These are phyloP conservation scores for Populus hybrid DNA, from an alignment of 441 rosid genomes.

Conservation along the genomic window DNA sequence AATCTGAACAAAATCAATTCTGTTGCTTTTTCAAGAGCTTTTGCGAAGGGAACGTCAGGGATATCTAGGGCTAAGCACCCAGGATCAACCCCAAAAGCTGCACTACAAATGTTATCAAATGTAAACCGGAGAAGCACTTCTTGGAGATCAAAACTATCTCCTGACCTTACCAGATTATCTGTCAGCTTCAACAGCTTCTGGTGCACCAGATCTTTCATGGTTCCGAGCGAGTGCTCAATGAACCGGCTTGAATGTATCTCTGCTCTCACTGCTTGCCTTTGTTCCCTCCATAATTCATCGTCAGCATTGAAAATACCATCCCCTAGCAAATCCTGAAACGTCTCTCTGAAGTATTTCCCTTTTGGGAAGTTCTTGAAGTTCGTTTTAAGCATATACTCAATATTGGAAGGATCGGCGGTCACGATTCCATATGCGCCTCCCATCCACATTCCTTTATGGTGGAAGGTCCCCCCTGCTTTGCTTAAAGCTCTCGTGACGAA, in stretches of 20 bases:
- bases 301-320: conserved; percentile 70
- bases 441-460: conserved; percentile 55
- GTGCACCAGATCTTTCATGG: conserved; percentile 48
- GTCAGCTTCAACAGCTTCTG: conserved; percentile 52
- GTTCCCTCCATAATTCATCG: conserved; percentile 58
- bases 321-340: conserved; percentile 65
- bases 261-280: conserved; percentile 40
- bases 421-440: conserved; percentile 52
- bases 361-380: conserved; percentile 70
- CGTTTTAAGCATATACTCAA: conserved; percentile 65
- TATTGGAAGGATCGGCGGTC: conserved; percentile 51
- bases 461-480: conserved; percentile 47
- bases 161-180: conserved; percentile 34
- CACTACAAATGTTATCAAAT: conserved; percentile 65
- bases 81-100: conserved; percentile 68
- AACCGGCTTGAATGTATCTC: conserved; percentile 72
- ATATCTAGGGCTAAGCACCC: conserved; percentile 59
- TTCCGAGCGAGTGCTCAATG: conserved; percentile 39
- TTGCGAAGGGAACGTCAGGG: conserved; percentile 64
- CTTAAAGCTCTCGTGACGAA: conserved; percentile 45
- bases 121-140: conserved; percentile 66
- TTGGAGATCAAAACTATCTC: conserved; percentile 58
- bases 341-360: conserved; percentile 57
- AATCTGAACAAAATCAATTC: conserved; percentile 56
- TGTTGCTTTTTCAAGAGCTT: conserved; percentile 78